A percentile compares a stretch with the other conserved stretches of the same genome.
Evolutionary conservation across 2,329 filamentous ascomycete species (phyloP).

Genomic region (Dothiorella sarmentorum): DNA sequence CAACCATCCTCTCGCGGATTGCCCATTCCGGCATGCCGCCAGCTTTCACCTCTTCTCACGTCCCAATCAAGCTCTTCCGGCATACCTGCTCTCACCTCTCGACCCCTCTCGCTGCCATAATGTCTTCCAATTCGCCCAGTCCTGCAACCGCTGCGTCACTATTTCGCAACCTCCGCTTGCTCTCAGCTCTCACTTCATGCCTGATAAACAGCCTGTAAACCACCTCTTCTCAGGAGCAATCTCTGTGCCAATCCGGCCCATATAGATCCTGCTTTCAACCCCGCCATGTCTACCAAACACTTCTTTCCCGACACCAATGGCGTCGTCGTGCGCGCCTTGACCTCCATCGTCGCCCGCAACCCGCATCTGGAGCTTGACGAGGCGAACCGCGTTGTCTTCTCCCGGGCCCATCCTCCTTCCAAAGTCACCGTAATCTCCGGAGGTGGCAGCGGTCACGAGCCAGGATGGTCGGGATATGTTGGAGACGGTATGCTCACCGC

Average conservation of each 20-base stretch:
- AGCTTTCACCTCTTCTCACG: conserved; percentile 1
- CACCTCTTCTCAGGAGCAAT: no score
- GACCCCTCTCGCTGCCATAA: conserved; percentile 5
- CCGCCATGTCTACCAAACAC: conserved; percentile 53
- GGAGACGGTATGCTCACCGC: conserved; percentile 49
- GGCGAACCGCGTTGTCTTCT: conserved; percentile 48
- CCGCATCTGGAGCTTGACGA: conserved; percentile 43
- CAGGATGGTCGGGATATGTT: conserved; percentile 49
- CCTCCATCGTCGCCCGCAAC: conserved; percentile 47
- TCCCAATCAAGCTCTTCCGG: conserved; percentile 14
- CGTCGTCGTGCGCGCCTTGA: conserved; percentile 49
- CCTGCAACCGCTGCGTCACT: not conserved
- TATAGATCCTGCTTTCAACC: no score
- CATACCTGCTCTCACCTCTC: not conserved
- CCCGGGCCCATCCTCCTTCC: conserved; percentile 40
- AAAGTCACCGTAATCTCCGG: conserved; percentile 48
- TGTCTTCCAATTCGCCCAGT: not conserved
- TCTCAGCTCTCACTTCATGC: no score
- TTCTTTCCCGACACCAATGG: conserved; percentile 52
- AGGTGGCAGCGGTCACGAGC: conserved; percentile 48
- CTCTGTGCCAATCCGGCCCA: no score
- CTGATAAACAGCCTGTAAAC: no score
- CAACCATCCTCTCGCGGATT: not conserved
- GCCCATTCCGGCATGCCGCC: conserved; percentile 12
- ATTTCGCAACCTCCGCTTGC: not conserved